Conservation (phyloP, 208 protist genomes). For the Leptomonas pyrrhocoris region DNA sequence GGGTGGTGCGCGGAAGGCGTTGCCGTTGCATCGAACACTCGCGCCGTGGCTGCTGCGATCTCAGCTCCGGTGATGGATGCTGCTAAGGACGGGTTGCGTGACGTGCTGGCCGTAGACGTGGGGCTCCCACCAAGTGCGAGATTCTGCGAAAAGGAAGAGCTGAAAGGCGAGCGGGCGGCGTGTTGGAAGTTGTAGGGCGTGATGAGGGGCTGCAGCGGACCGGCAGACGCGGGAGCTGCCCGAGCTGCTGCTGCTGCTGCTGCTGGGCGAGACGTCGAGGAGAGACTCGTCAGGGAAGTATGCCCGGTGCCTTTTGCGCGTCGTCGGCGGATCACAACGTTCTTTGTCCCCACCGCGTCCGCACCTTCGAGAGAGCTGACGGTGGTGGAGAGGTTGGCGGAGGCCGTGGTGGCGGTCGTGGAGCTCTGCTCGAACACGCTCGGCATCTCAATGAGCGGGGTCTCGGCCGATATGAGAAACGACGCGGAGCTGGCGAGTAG, state of each 20-base stretch:
- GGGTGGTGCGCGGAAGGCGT: too few relatives aligned
- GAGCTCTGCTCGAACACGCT: not conserved
- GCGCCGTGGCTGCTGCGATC: not conserved
- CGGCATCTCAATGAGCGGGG: too few relatives aligned
- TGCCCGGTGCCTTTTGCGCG: not conserved
- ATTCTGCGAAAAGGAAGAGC: not conserved
- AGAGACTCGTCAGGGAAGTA: not conserved
- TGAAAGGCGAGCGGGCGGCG: not conserved
- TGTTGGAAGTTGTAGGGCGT: conserved; percentile 3
- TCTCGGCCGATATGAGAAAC: too few relatives aligned
- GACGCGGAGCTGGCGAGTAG: too few relatives aligned
- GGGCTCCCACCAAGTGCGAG: not conserved
- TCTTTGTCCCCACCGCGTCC: conserved; percentile 4
- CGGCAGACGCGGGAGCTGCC: not conserved
- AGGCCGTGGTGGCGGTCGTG: not conserved
- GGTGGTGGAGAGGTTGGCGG: conserved; percentile 1
- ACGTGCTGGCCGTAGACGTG: not conserved
- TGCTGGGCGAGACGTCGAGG: not conserved
- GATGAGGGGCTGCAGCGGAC: not conserved
- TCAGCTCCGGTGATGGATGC: not conserved
- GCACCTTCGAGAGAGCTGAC: not conserved
- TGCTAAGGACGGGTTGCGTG: not conserved
- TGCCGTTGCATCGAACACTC: too few relatives aligned
- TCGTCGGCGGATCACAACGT: conserved; percentile 3
- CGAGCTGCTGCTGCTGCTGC: not conserved